Base-by-base conservation (phyloP, 129 eudicot species). In the Lonicera japonica region DNA sequence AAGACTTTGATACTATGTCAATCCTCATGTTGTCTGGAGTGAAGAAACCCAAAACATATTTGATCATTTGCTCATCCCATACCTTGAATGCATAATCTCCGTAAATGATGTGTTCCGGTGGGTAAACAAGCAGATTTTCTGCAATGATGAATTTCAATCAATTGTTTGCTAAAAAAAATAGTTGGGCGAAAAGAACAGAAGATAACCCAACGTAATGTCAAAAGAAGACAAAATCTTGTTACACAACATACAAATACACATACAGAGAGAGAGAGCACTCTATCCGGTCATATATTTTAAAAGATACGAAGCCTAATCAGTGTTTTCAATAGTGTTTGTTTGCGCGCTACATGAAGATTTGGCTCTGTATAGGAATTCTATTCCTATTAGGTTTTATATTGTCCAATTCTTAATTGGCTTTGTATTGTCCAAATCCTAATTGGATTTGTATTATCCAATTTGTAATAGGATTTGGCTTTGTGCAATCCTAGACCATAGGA, bases 1-100 rank as follows among this genome's bases (percentile, higher is more conserved):
- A 73, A 15, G 89, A 75, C 77, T 84, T 84, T 29, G 95, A 82
- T 36, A 84, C 24, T 69, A 91, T 52, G 34, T 91, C 98, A 45
- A 79, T 69, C 70, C 98, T 77, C 98, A 91, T 91, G 83, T 91
- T 91, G 63, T 83, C 86, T n/a, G 98, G 98, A 51, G 78, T 82
- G 75, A 87, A 87, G 72, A 79, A 87, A 57, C 61, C 76, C 77
- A 91, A 75, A 24, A 87, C 61, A 64, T 64, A 65, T 58, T 75
- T 80, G 39, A 91, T 76, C 76, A 66, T 67, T 60, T 82, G 82
- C 56, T 60, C 84, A 71, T 91, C 98, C 96, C 96, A 91, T 39
- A 73, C 75, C 75, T 87, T 70, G 64, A 67, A 91, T 47, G 96
- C 94, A 69, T 91, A 91, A 57, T 91, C 86, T 21, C 98, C 98